These are phyloP conservation scores for Paramecium pentaurelia DNA, from an alignment of 73 alveolate genomes.

Conservation along the genomic window DNA sequence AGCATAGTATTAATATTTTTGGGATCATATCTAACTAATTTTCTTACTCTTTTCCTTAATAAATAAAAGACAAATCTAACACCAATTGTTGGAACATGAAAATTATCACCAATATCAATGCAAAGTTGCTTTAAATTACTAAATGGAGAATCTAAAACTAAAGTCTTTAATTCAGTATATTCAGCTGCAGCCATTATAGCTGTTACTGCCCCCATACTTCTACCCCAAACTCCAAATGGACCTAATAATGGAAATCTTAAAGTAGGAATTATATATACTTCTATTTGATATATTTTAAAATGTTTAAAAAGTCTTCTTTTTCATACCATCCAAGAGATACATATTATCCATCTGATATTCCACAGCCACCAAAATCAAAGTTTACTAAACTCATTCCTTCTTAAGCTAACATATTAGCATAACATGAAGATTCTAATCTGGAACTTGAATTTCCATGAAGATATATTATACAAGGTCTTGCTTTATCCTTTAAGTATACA, in stretches of 20 bases:
- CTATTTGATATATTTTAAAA: slow-evolving; percentile 69
- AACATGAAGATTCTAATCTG: slow-evolving; percentile 89
- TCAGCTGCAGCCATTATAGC: slow-evolving; percentile 77
- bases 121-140: slow-evolving; percentile 54
- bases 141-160: slow-evolving; percentile 88
- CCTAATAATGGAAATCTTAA: slow-evolving; percentile 62
- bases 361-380: slow-evolving; percentile 87
- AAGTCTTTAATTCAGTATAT: slow-evolving; percentile 71
- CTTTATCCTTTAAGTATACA: slow-evolving; percentile 73
- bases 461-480: slow-evolving; percentile 88
- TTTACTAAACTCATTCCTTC: slow-evolving; percentile 76
- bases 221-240: slow-evolving; percentile 91
- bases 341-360: slow-evolving; percentile 81
- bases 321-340: slow-evolving; percentile 88
- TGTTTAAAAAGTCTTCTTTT: slow-evolving; percentile 76
- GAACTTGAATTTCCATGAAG: slow-evolving; percentile 93
- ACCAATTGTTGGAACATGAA: slow-evolving; percentile 39
- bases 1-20: background rate
- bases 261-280: slow-evolving; percentile 19
- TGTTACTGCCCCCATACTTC: slow-evolving; percentile 96
- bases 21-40: slow-evolving; percentile 22
- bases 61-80: slow-evolving; percentile 34
- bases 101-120: slow-evolving; percentile 33
- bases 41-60: slow-evolving; percentile 6
- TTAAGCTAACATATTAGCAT: slow-evolving; percentile 72